Conservation (phyloP, 495 filamentous ascomycete genomes). For the Neurospora sp. region DNA sequence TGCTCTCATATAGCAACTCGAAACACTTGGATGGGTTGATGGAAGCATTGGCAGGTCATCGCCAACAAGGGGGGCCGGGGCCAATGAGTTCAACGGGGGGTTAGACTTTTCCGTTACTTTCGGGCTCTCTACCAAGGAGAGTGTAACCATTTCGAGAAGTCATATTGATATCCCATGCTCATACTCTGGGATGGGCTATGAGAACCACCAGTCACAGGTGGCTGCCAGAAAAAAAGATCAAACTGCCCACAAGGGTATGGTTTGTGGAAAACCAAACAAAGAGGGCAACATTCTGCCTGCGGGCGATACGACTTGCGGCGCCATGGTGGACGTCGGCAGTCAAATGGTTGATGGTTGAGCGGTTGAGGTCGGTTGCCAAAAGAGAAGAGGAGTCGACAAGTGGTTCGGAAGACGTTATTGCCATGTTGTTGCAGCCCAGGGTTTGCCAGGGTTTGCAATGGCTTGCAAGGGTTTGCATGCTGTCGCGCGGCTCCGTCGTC, state of each 20-base stretch:
- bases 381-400: background rate
- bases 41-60: background rate
- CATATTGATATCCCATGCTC: background rate
- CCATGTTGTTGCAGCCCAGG: background rate
- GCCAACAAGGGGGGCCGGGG: background rate
- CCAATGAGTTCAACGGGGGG: background rate
- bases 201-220: background rate
- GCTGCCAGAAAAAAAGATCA: background rate
- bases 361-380: background rate
- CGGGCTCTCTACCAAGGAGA: background rate
- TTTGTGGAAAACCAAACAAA: background rate
- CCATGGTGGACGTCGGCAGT: background rate
- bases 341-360: background rate
- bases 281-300: background rate
- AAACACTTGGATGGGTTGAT: background rate
- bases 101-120: background rate
- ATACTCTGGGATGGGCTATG: background rate
- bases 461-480: background rate
- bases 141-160: background rate
- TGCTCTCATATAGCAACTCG: slow-evolving; percentile 11
- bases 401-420: background rate
- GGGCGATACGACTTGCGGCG: background rate
- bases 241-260: background rate
- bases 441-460: background rate
- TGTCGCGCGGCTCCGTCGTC: background rate